Conservation (phyloP, 257 asterid genomes). For the Hygrophila difformis region DNA sequence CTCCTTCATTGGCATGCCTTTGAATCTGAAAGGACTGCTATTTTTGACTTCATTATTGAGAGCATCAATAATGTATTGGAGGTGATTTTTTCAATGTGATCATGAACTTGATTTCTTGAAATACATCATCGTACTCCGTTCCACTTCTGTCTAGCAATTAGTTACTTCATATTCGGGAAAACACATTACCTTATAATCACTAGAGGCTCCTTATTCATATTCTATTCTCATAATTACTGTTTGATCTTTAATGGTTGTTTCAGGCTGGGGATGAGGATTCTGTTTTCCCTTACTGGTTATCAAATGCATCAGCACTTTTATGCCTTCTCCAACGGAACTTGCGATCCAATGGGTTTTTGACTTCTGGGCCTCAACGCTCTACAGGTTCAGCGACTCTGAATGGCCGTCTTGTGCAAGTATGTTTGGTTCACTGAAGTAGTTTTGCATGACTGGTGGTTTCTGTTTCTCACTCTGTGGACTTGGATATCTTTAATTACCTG, state of each 20-base stretch:
- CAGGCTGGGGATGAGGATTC: constrained; percentile 77
- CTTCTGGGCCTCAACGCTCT: constrained; percentile 71
- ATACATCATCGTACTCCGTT: too few relatives aligned
- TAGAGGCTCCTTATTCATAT: constrained; percentile 4
- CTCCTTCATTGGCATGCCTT: constrained; percentile 95
- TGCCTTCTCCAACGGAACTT: constrained; percentile 90
- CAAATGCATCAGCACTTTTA: constrained; percentile 89
- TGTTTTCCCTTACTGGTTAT: constrained; percentile 89
- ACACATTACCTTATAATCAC: neutral
- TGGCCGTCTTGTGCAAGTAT: constrained; percentile 73
- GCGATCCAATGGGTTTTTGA: constrained; percentile 76
- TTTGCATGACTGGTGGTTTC: neutral
- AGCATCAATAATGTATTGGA: constrained; percentile 74
- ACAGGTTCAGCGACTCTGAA: constrained; percentile 63
- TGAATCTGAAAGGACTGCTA: constrained; percentile 89
- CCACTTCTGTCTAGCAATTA: neutral
- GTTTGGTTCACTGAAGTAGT: constrained; percentile 24
- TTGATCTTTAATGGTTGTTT: constrained; percentile 17
- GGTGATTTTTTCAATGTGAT: constrained; percentile 32
- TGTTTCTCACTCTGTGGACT: constrained; percentile 1
- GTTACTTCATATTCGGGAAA: neutral
- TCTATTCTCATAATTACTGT: constrained; percentile 1
- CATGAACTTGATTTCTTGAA: neutral
- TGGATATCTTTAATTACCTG: neutral
- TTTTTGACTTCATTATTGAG: constrained; percentile 80